Evolutionary conservation across 2,329 filamentous ascomycete genomes (phyloP).

Genomic region (Colletotrichum truncatum): DNA sequence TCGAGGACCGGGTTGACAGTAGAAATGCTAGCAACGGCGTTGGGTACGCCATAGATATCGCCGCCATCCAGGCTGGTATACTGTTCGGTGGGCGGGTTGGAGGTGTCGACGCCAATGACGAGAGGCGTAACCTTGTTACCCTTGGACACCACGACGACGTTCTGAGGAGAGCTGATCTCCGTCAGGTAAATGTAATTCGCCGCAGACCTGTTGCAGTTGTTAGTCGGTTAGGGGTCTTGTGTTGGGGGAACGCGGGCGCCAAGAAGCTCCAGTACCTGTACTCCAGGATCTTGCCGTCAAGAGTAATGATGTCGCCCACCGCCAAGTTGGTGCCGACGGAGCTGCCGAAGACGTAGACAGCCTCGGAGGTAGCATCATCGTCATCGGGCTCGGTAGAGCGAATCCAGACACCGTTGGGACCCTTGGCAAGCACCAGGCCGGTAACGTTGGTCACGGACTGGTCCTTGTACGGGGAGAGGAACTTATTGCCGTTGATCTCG

Average conservation of each 20-base stretch:
- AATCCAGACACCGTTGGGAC: conserved; percentile 70
- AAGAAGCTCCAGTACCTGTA: conserved; percentile 51
- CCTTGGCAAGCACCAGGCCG: conserved; percentile 72
- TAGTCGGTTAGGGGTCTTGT: conserved; percentile 3
- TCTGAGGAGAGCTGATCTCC: conserved; percentile 65
- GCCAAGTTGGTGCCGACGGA: conserved; percentile 59
- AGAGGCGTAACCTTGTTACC: conserved; percentile 65
- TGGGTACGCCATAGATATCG: conserved; percentile 72
- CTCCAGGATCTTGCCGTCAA: conserved; percentile 69
- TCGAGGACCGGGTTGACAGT: conserved; percentile 67
- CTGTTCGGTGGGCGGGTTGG: conserved; percentile 67
- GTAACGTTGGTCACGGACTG: conserved; percentile 66
- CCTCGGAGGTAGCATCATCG: conserved; percentile 68
- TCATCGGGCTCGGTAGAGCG: conserved; percentile 66
- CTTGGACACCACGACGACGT: conserved; percentile 62
- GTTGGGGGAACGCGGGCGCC: no score
- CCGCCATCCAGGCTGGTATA: conserved; percentile 72
- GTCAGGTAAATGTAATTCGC: conserved; percentile 70
- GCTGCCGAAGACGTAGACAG: conserved; percentile 71
- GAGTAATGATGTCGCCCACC: conserved; percentile 69
- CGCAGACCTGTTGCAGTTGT: conserved; percentile 51
- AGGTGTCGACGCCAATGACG: conserved; percentile 67
- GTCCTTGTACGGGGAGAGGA: conserved; percentile 68
- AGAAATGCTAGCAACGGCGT: conserved; percentile 67
- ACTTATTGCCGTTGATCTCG: conserved; percentile 73